These are phyloP conservation scores for Crithidia bombi DNA, from an alignment of 208 protist genomes.

Conservation along the genomic window DNA sequence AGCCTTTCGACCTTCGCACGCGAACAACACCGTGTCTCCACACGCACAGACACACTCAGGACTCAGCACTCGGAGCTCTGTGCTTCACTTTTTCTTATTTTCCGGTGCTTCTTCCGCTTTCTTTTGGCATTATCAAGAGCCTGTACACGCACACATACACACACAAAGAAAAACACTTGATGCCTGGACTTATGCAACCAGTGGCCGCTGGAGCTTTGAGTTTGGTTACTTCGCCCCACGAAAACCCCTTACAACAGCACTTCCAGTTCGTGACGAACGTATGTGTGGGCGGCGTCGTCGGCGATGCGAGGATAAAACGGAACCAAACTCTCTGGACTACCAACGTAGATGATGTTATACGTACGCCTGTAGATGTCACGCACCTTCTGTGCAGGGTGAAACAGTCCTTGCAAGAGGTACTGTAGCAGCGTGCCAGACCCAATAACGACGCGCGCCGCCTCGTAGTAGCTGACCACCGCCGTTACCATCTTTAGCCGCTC, in stretches of 20 bases:
- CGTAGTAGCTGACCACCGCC: slow-evolving; percentile 98
- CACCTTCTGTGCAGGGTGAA: slow-evolving; percentile 98
- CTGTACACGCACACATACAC: too few species aligned
- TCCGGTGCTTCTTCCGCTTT: too few species aligned
- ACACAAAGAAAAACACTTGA: background rate
- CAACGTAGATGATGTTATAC: slow-evolving; percentile 99
- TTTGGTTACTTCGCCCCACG: too few species aligned
- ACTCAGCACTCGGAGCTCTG: too few species aligned
- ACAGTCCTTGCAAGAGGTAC: slow-evolving; percentile 98
- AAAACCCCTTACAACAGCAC: slow-evolving; percentile 77
- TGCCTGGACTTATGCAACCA: too few species aligned
- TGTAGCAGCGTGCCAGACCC: slow-evolving; percentile 94
- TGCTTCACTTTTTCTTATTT: too few species aligned
- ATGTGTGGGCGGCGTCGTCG: slow-evolving; percentile 56
- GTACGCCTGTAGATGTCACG: slow-evolving; percentile 99
- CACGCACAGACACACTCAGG: too few species aligned
- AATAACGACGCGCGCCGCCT: slow-evolving; percentile 95
- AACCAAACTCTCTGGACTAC: slow-evolving; percentile 94
- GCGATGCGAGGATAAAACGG: slow-evolving; percentile 94
- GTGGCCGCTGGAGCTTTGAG: too few species aligned
- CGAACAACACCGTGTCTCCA: too few species aligned
- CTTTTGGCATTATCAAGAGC: too few species aligned
- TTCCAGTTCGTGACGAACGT: slow-evolving; percentile 75
- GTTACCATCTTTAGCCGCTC: slow-evolving; percentile 90
- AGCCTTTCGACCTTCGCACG: too few species aligned